Evolutionary conservation across 495 filamentous ascomycete species (phyloP), one percentile per base, ranked within the genome.

Genomic region (Trichocladium antarcticum): DNA sequence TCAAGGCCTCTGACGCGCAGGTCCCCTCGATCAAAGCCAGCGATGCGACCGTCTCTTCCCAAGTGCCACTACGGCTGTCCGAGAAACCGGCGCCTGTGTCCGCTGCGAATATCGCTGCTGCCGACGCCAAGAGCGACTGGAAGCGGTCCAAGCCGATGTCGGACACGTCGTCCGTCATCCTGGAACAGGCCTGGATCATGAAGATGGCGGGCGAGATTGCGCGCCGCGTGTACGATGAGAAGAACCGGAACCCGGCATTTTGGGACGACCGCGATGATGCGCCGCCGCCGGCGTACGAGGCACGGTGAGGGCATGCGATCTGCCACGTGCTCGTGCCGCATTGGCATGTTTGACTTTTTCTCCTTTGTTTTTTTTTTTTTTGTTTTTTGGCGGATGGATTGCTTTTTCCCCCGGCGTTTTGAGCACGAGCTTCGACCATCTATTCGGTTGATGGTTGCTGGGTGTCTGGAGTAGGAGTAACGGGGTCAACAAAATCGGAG

Each of bases 201-300:
- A 88, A 89, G 68, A 84, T 98, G 66, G 89, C 90, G 6, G 78
- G 78, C 38, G 90, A 98, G 66, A 89, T 96, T 38, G 87, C 87
- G 35, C 76, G 83, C 55, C 83, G 84, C 22, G 83, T 90, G 53
- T 81, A 88, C 47, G 85, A 94, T 42, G 71, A 75, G 59, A 68
- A 75, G 59, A 64, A 68, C 56, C 70, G 73, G 49, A 70, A 72
- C 49, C 61, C 64, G 38, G 59, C 60, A 16, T 68, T 69, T 21
- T 73, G 64, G 67, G 70, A 65, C 22, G 76, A 69, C 45, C 63
- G 59, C 31, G 73, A 80, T 34, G 75, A 79, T n/a, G 60, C 65
- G 7, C 80, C 79, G 1, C 80, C 80, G 22, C 80, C 81, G 9
- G 80, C 80, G 44, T 84, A 84, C 59, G 72, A 76, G 53, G 59